A percentile compares a stretch with the other conserved stretches of the same genome.
Conservation (phyloP, 164 flowering plant species). For the Pachysandra terminalis region DNA sequence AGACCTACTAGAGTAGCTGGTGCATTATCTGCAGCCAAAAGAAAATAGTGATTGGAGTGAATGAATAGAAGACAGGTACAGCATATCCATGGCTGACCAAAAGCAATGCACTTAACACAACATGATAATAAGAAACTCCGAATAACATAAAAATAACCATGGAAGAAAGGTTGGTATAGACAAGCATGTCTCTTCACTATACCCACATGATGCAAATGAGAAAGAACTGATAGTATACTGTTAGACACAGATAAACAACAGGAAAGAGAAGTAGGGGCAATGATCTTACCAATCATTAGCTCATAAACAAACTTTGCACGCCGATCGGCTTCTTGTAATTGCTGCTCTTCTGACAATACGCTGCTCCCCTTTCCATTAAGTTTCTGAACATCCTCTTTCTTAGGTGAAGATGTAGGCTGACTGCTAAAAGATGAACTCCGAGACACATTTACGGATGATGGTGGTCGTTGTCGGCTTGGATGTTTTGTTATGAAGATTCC, state of each 20-base stretch:
- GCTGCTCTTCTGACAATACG: slow-evolving; percentile 43
- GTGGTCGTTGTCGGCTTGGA: slow-evolving; percentile 68
- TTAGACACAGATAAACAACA: not conserved
- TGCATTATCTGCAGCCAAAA: slow-evolving; percentile 65
- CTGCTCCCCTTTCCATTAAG: slow-evolving; percentile 15
- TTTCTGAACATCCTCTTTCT: slow-evolving; percentile 23
- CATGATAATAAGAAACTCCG: too few species aligned
- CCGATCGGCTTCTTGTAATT: slow-evolving; percentile 62
- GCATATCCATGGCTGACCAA: not conserved
- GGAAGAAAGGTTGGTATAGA: not conserved
- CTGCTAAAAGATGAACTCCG: slow-evolving; percentile 27
- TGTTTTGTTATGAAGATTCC: slow-evolving; percentile 96
- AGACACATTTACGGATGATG: slow-evolving; percentile 32
- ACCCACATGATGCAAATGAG: not conserved
- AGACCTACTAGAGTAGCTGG: slow-evolving; percentile 87
- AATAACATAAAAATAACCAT: too few species aligned
- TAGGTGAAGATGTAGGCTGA: slow-evolving; percentile 44
- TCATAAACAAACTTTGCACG: slow-evolving; percentile 88
- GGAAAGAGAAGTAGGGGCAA: slow-evolving; percentile 1
- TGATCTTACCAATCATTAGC: slow-evolving; percentile 74
- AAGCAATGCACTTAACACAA: not conserved
- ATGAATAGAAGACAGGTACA: not conserved
- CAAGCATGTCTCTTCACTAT: not conserved
- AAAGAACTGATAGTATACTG: not conserved
- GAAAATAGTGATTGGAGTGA: not conserved